Evolutionary conservation across 2,329 filamentous ascomycete genomes (phyloP).

Genomic region (Alternaria alternata): DNA sequence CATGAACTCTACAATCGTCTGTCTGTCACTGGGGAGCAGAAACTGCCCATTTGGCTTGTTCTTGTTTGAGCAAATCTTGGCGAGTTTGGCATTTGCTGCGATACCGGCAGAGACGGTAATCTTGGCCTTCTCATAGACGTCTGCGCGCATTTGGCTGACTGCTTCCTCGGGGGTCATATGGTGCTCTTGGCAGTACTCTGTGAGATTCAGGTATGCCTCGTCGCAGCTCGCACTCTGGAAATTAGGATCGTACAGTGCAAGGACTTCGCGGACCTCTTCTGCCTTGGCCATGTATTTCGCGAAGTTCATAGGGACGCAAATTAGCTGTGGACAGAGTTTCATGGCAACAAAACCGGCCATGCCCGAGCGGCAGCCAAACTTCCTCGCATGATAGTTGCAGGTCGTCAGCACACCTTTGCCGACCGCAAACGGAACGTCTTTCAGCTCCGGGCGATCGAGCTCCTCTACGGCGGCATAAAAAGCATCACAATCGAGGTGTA

Average conservation of each 20-base stretch:
- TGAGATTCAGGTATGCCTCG: constrained; percentile 96
- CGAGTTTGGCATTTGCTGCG: constrained; percentile 88
- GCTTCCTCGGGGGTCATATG: constrained; percentile 73
- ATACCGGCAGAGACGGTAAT: constrained; percentile 95
- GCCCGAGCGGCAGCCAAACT: constrained; percentile 88
- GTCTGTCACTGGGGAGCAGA: constrained; percentile 73
- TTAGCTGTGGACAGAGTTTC: constrained; percentile 87
- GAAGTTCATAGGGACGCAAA: constrained; percentile 85
- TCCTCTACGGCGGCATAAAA: constrained; percentile 96
- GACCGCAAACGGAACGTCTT: constrained; percentile 88
- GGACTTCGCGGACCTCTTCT: constrained; percentile 80
- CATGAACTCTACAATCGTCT: constrained; percentile 86
- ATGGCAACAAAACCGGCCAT: constrained; percentile 97
- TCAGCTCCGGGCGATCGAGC: constrained; percentile 77
- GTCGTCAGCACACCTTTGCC: constrained; percentile 76
- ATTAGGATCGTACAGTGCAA: constrained; percentile 85
- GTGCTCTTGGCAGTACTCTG: constrained; percentile 77
- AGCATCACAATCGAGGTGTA: constrained; percentile 96
- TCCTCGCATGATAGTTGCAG: constrained; percentile 88
- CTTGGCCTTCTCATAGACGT: constrained; percentile 77
- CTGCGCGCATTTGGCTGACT: constrained; percentile 77
- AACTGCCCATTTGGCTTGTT: constrained; percentile 98
- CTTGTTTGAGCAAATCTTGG: constrained; percentile 93
- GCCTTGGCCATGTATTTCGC: constrained; percentile 92
- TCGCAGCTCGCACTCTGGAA: constrained; percentile 96